Percentiles rank a stretch among this genome's conserved stretches.
These are phyloP conservation scores for Thelonectria olida DNA, from an alignment of 2,329 filamentous ascomycete genomes.

Conservation along the genomic window DNA sequence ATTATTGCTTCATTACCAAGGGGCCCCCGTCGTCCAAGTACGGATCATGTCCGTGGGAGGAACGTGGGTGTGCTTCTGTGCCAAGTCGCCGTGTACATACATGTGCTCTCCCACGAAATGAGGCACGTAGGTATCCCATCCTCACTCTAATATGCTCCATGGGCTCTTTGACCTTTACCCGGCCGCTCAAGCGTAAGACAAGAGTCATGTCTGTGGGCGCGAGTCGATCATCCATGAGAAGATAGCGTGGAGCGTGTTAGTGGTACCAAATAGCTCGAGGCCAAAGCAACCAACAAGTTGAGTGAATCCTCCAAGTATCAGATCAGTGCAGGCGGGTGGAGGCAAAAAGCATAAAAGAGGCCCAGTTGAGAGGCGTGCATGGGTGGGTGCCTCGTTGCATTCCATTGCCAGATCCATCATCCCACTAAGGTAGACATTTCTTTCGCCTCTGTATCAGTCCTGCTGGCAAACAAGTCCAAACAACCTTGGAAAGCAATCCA, in stretches of 20 bases:
- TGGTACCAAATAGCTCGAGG: constrained; percentile 16
- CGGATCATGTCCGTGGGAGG: neutral
- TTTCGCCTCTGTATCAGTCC: neutral
- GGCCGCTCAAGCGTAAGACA: constrained; percentile 15
- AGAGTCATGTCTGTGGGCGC: constrained; percentile 30
- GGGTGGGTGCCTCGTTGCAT: constrained; percentile 2
- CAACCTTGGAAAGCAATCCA: too few species aligned
- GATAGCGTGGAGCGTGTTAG: constrained; percentile 10
- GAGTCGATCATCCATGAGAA: constrained; percentile 5
- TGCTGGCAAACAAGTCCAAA: neutral
- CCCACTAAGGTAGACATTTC: neutral
- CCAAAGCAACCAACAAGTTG: constrained; percentile 26
- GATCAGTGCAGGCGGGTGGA: constrained; percentile 23
- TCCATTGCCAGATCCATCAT: constrained; percentile 27
- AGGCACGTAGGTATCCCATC: constrained; percentile 9
- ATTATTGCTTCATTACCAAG: neutral
- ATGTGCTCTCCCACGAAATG: constrained; percentile 7
- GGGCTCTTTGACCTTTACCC: neutral
- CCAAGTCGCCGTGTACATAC: neutral
- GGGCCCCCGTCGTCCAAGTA: neutral
- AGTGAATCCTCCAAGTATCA: neutral
- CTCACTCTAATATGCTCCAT: neutral
- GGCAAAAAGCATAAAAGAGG: constrained; percentile 29
- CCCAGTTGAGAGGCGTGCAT: constrained; percentile 17
- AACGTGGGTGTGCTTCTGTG: constrained; percentile 2